A percentile compares a stretch with the other conserved stretches of the same genome.
phyloP scores from a whole-genome alignment of 805 yeast genomes.

The Saccharomyces paradoxus region DNA sequence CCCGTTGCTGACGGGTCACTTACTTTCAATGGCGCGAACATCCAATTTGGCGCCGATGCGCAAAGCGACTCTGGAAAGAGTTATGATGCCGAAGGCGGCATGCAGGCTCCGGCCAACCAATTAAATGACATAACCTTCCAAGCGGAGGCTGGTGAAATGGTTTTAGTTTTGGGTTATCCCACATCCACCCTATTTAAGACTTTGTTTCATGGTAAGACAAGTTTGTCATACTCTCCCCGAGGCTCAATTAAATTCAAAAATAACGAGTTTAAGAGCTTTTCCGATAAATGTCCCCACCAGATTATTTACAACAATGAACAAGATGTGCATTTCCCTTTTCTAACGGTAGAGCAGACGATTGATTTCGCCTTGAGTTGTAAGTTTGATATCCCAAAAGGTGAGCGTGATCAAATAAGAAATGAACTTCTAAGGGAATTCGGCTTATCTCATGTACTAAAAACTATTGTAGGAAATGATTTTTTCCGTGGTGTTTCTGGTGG shows the following conservation, averaged over 20 bases:
- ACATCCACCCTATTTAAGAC: constrained; percentile 21
- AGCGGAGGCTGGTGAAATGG: constrained; percentile 23
- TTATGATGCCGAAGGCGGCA: background rate
- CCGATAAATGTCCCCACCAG: constrained; percentile 21
- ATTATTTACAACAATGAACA: constrained; percentile 41
- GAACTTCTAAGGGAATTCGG: constrained; percentile 30
- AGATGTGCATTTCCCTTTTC: constrained; percentile 49
- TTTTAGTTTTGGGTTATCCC: constrained; percentile 22
- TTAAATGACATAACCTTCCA: constrained; percentile 16
- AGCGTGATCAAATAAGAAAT: constrained; percentile 25
- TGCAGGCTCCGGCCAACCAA: background rate
- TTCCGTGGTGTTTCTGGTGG: constrained; percentile 63
- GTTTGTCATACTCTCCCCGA: constrained; percentile 14
- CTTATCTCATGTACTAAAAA: constrained; percentile 45
- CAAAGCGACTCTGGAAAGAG: background rate
- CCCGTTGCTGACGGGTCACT: constrained; percentile 5
- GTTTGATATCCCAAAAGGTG: constrained; percentile 16
- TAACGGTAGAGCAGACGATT: constrained; percentile 49
- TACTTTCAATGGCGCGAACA: constrained; percentile 5
- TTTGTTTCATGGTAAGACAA: constrained; percentile 15
- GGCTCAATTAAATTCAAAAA: constrained; percentile 19
- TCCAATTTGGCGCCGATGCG: background rate
- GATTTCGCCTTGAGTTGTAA: constrained; percentile 48
- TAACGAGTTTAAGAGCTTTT: constrained; percentile 16
- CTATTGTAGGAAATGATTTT: constrained; percentile 56